These are phyloP conservation scores for Trichoderma citrinoviride DNA, from an alignment of 2,329 filamentous ascomycete species.

Conservation along the genomic window DNA sequence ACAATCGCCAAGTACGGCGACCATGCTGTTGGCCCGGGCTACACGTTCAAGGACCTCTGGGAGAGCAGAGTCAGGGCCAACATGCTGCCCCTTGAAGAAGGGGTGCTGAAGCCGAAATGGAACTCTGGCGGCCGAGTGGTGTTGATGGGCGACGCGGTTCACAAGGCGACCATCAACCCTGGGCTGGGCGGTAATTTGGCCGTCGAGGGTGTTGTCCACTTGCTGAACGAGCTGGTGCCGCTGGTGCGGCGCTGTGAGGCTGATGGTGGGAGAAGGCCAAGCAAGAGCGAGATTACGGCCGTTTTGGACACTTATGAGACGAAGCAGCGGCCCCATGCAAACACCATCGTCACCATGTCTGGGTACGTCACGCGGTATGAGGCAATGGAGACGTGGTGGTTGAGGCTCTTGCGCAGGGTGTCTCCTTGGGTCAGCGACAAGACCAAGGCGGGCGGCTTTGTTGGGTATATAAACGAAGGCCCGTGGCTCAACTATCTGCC, in stretches of 20 bases:
- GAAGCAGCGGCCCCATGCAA: slow-evolving; percentile 12
- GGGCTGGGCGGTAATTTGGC: slow-evolving; percentile 4
- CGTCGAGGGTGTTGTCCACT: slow-evolving; percentile 7
- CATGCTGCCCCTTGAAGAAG: slow-evolving; percentile 14
- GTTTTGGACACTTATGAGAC: slow-evolving; percentile 2
- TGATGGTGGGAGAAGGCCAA: not conserved
- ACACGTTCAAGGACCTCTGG: slow-evolving; percentile 12
- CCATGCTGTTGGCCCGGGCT: slow-evolving; percentile 4
- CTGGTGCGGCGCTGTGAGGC: not conserved
- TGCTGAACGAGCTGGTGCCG: slow-evolving; percentile 5
- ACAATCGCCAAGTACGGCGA: slow-evolving; percentile 11
- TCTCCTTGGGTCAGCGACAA: slow-evolving; percentile 16
- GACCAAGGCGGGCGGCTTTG: not conserved
- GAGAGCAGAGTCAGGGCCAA: not conserved
- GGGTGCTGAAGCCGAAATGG: slow-evolving; percentile 8
- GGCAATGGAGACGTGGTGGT: slow-evolving; percentile 15
- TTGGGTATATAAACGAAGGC: slow-evolving; percentile 2
- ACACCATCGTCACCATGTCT: slow-evolving; percentile 1
- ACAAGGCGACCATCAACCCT: slow-evolving; percentile 9
- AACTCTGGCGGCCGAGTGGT: not conserved
- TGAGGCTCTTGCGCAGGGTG: slow-evolving; percentile 4
- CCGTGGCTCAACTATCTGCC: slow-evolving; percentile 9
- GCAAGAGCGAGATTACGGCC: not conserved
- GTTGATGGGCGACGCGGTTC: not conserved
- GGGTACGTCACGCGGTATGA: slow-evolving; percentile 8